Evolutionary conservation across 768 basidiomycete species (phyloP).

Genomic region (Tylopilus subfusipes): DNA sequence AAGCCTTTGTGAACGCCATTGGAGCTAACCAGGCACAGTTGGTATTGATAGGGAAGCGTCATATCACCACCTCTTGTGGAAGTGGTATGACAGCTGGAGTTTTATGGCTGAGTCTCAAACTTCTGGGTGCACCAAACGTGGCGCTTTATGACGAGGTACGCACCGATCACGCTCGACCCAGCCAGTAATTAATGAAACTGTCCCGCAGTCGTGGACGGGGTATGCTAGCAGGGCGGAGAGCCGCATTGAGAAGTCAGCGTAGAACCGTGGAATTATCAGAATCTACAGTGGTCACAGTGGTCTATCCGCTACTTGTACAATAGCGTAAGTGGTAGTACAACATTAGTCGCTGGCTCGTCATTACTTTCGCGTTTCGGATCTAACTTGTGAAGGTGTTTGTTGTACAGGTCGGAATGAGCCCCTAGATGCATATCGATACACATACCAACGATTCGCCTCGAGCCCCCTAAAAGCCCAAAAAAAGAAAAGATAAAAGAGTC

Average conservation of each 20-base stretch:
- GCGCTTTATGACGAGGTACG: constrained; percentile 93
- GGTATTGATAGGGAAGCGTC: constrained; percentile 56
- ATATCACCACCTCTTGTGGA: constrained; percentile 79
- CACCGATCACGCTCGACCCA: constrained; percentile 6
- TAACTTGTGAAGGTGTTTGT: constrained; percentile 12
- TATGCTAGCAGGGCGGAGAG: constrained; percentile 79
- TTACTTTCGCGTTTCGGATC: constrained; percentile 9
- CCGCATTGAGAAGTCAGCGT: constrained; percentile 55
- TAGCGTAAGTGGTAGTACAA: constrained; percentile 30
- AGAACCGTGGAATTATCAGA: constrained; percentile 4
- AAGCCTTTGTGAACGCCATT: constrained; percentile 59
- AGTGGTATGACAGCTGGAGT: constrained; percentile 98
- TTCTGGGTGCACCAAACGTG: constrained; percentile 57
- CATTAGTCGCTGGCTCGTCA: constrained; percentile 19
- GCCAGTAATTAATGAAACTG: constrained; percentile 16
- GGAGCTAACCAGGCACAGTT: constrained; percentile 53
- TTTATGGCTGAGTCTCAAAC: constrained; percentile 87
- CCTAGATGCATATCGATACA: constrained; percentile 18
- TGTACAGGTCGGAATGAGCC: constrained; percentile 13
- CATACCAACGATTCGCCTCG: constrained; percentile 16
- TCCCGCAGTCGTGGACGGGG: constrained; percentile 87
- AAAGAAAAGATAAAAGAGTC: background rate
- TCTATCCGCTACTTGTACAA: constrained; percentile 17
- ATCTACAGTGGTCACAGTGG: constrained; percentile 3
- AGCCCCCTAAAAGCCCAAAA: constrained; percentile 15